Evolutionary conservation across 305 asterid species (phyloP).

Genomic region (Plantago rigida): DNA sequence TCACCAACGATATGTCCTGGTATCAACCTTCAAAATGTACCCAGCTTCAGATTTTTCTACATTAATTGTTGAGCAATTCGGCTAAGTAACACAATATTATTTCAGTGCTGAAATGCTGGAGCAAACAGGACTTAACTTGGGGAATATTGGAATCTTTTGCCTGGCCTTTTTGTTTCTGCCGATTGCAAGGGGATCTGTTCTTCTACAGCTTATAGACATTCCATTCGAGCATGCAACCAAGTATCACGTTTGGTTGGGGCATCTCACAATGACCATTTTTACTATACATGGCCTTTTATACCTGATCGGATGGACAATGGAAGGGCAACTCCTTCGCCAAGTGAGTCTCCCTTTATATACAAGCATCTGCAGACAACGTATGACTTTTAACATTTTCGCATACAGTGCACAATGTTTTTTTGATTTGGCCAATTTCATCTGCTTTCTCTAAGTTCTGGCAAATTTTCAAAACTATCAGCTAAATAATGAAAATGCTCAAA

Average conservation of each 20-base stretch:
- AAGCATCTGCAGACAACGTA: not conserved
- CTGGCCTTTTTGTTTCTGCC: constrained; percentile 61
- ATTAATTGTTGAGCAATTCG: not conserved
- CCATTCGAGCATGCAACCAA: constrained; percentile 83
- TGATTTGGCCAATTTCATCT: not conserved
- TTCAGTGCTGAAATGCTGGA: constrained; percentile 45
- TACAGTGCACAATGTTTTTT: not conserved
- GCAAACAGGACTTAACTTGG: constrained; percentile 56
- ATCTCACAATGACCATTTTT: constrained; percentile 65
- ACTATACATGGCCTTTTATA: constrained; percentile 66
- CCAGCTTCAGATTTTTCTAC: not conserved
- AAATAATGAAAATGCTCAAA: constrained; percentile 5
- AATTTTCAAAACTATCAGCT: not conserved
- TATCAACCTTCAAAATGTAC: constrained; percentile 29
- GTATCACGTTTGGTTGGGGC: constrained; percentile 90
- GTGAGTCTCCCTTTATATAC: constrained; percentile 31
- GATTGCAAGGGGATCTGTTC: constrained; percentile 63
- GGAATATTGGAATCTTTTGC: constrained; percentile 62
- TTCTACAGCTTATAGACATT: constrained; percentile 60
- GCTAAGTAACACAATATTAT: not conserved
- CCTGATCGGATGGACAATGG: constrained; percentile 47
- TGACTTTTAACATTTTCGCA: no score
- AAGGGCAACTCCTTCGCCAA: constrained; percentile 38
- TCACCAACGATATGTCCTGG: constrained; percentile 26
- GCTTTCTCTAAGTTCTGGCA: no score